Evolutionary conservation across 306 rosid species (phyloP).

Genomic region (Mucuna pruriens): DNA sequence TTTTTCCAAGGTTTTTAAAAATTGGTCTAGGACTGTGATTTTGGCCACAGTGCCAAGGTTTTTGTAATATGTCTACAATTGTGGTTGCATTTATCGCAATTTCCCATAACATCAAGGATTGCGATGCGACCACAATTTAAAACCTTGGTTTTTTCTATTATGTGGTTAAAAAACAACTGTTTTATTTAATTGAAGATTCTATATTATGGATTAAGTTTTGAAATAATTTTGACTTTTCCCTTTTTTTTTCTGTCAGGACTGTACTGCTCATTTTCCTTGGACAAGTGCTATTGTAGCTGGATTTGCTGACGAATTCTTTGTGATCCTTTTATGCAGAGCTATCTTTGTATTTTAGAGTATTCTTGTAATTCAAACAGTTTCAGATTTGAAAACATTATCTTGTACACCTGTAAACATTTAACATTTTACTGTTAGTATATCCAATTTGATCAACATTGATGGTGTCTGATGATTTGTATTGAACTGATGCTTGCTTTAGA

Average conservation of each 20-base stretch:
- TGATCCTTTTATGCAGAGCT: slow-evolving; percentile 40
- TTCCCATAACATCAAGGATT: no score
- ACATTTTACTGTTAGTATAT: slow-evolving; percentile 37
- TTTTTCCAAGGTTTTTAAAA: no score
- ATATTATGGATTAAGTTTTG: background rate
- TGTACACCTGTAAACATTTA: slow-evolving; percentile 53
- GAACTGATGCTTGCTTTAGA: slow-evolving; percentile 30
- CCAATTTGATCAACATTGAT: slow-evolving; percentile 37
- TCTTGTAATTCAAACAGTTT: slow-evolving; percentile 52
- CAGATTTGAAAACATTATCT: slow-evolving; percentile 45
- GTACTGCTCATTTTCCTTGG: slow-evolving; percentile 40
- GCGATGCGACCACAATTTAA: no score
- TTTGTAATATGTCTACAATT: no score
- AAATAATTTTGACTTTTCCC: slow-evolving; percentile 31
- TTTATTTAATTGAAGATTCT: slow-evolving; percentile 22
- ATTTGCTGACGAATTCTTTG: slow-evolving; percentile 38
- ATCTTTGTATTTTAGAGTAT: slow-evolving; percentile 51
- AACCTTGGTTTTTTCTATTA: background rate
- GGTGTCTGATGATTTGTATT: slow-evolving; percentile 43
- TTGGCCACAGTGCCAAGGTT: no score
- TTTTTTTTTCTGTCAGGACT: slow-evolving; percentile 43
- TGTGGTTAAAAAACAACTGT: background rate
- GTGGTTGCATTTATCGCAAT: no score
- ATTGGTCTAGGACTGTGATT: no score
- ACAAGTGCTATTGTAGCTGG: slow-evolving; percentile 47